Evolutionary conservation across 1,139 yeast species (phyloP), one percentile per base, ranked within the genome.

Genomic region (Blastobotrys aristatus): DNA sequence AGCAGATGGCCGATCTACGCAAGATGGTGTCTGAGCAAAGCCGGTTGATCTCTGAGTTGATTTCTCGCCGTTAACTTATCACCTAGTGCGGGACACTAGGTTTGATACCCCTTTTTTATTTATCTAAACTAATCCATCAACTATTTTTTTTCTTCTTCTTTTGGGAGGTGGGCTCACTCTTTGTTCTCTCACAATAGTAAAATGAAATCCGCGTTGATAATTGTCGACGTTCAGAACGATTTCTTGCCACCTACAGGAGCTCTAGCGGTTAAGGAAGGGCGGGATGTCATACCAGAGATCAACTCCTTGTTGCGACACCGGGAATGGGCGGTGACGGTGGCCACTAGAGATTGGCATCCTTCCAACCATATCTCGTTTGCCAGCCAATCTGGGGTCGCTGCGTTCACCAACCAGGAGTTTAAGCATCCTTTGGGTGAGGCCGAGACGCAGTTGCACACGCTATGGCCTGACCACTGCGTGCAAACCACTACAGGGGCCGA

Each of bases 381-480:
- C 0, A 74, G 81, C 0, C 79, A 76, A 48, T 88, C 86, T 57
- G 57, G 64, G 7, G 65, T 63, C 0, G 64, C 70, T 2, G 86
- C 92, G 1, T 88, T 71, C 61, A 68, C 79, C 0, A 63, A 69
- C 2, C 45, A 80, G 8, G 24, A 37, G 1, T 52, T 85, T 58
- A 50, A 61, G 1, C 79, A 81, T 48, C 92, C 95, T 0, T 68
- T 68, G 40, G 59, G 60, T 1, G 63, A 35, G 58, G 62, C n/a
- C 42, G 63, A 36, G 58, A 2, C 26, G 6, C 24, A 42, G 26
- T 42, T 38, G 7, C 82, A 82, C 52, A 70, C 72, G 0, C 73
- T 88, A 2, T 90, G 97, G 97, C 97, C 97, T 0, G 92, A 77
- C 50, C 97, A 90, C 63, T 90, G 97, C 62, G 77, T 90, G 3